Base-by-base conservation (phyloP, 768 basidiomycete genomes). In the Suillus occidentalis region DNA sequence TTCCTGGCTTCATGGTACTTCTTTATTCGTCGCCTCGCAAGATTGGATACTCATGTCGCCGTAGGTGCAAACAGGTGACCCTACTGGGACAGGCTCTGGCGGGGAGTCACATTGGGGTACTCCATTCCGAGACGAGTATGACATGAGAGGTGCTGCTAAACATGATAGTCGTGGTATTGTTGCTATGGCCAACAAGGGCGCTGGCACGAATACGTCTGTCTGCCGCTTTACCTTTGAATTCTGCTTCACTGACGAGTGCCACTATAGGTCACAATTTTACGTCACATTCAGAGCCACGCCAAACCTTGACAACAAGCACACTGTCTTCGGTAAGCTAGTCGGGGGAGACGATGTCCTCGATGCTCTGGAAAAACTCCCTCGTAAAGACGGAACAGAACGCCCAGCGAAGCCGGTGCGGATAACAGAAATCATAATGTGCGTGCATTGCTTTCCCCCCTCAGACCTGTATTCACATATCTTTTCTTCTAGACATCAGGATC, bases 51-150 rank as follows among this genome's bases (percentile, higher is more conserved):
- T 63, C n/a, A 40, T 64, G 31, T 63, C 12, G 16, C 53, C 22
- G 2, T 65, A 95, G 95, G 87, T 95, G n/a, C 97, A 99, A 85
- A 95, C 95, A 2, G 97, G 97, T 39, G 97, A 99, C 73, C 97
- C 97, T 7, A 94, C 94, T 0, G 97, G 97, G 2, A 99, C 95
- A 2, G 97, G 97, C 1, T 82, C 91, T 37, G 97, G 97, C 10
- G 97, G 97, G 6, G 84, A 94, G 70, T 95, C 93, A 7, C 88
- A 88, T 73, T 99, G 97, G 97, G 95, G 94, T 1, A 94, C 90
- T 18, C 92, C 95, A 12, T 99, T 99, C 79, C 87, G 96, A 63
- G 97, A 99, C 72, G 97, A 99, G 76, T 86, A 92, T 72, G 91
- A 93, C 71, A 71, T 92, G 65, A 94, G 94, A 73, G 90, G 89